Conservation (phyloP, 1,139 yeast genomes). For the Debaryomycetaceae sp. region DNA sequence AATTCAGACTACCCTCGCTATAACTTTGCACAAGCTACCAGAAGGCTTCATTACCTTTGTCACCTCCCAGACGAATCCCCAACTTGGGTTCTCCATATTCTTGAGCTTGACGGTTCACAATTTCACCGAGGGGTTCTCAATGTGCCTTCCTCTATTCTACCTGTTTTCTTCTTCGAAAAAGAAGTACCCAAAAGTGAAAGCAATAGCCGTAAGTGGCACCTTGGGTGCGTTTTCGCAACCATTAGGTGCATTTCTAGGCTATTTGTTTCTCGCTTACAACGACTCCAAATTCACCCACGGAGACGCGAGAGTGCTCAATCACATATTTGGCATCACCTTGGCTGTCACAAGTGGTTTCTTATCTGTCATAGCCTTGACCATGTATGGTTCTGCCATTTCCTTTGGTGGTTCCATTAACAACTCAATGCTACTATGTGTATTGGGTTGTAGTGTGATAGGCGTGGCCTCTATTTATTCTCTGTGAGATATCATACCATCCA, state of each 20-base stretch:
- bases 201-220: slow-evolving; percentile 60
- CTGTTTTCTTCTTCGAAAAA: slow-evolving; percentile 38
- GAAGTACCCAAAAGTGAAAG: slow-evolving; percentile 50
- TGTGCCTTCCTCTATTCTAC: slow-evolving; percentile 85
- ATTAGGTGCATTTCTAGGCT: slow-evolving; percentile 78
- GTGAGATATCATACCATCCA: not conserved
- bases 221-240: slow-evolving; percentile 90
- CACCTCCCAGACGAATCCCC: slow-evolving; percentile 70
- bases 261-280: slow-evolving; percentile 43
- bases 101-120: slow-evolving; percentile 84
- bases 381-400: slow-evolving; percentile 75
- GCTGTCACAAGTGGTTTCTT: slow-evolving; percentile 82
- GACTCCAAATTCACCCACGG: slow-evolving; percentile 29
- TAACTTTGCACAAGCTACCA: slow-evolving; percentile 86
- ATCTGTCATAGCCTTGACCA: slow-evolving; percentile 74
- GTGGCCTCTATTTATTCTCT: slow-evolving; percentile 16
- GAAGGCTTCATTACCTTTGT: slow-evolving; percentile 91
- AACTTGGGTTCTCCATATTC: slow-evolving; percentile 76
- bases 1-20: slow-evolving; percentile 83
- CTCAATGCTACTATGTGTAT: slow-evolving; percentile 51
- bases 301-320: slow-evolving; percentile 27
- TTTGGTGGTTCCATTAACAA: slow-evolving; percentile 62
- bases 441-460: slow-evolving; percentile 45
- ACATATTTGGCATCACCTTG: slow-evolving; percentile 62
- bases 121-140: slow-evolving; percentile 92